Evolutionary conservation across 148 eudicot genomes (phyloP).

Genomic region (Polygonum aviculare): DNA sequence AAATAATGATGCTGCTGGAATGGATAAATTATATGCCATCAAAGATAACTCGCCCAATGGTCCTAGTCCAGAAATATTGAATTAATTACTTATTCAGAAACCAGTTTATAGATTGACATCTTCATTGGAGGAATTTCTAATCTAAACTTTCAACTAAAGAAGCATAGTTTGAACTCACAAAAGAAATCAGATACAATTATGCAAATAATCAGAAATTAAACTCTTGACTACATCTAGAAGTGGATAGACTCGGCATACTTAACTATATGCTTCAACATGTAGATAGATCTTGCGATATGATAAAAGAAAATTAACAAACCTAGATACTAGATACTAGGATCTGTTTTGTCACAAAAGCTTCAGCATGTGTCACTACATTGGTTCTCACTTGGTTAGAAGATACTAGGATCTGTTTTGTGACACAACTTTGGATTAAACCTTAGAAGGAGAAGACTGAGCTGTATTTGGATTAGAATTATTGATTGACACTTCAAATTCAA

Average conservation of each 20-base stretch:
- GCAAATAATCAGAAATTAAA: background rate
- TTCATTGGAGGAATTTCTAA: background rate
- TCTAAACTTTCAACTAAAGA: background rate
- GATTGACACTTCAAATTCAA: background rate
- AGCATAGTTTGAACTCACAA: background rate
- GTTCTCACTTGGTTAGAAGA: background rate
- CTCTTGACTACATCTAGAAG: background rate
- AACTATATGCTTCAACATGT: constrained; percentile 3
- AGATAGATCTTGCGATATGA: background rate
- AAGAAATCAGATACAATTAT: background rate
- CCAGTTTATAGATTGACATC: background rate
- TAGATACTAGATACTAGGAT: background rate
- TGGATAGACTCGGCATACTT: background rate
- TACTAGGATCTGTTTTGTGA: background rate
- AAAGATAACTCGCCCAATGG: background rate
- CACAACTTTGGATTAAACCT: background rate
- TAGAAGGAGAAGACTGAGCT: background rate
- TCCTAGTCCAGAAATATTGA: background rate
- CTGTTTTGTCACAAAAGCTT: background rate
- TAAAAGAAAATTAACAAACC: background rate
- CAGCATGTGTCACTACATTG: background rate
- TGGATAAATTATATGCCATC: background rate
- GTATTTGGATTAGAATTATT: background rate
- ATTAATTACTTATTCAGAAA: background rate
- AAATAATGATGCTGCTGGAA: background rate